phyloP scores from a whole-genome alignment of 169 alveolate species.

The Eimeria acervulina region DNA sequence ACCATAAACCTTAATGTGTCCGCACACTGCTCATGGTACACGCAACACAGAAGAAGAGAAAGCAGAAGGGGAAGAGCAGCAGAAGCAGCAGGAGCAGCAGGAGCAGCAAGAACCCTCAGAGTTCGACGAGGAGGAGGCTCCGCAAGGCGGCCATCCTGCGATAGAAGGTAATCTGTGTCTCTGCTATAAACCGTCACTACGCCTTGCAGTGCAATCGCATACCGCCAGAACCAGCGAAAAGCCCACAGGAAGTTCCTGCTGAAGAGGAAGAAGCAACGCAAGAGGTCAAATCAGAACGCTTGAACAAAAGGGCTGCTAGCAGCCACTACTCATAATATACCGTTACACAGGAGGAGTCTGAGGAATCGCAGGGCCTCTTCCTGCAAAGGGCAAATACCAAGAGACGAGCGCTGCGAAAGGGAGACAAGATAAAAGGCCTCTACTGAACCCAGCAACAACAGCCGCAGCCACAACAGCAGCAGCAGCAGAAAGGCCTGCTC shows the following conservation, averaged over 20 bases:
- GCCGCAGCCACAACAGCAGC: background rate
- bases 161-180: background rate
- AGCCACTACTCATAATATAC: background rate
- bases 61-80: background rate
- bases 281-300: background rate
- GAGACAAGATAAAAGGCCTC: background rate
- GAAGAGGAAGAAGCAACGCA: slow-evolving; percentile 28
- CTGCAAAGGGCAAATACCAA: background rate
- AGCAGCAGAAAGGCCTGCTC: background rate
- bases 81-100: background rate
- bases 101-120: background rate
- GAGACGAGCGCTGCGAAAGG: slow-evolving; percentile 9
- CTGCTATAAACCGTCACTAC: background rate
- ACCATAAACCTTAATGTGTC: background rate
- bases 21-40: background rate
- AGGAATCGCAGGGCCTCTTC: slow-evolving; percentile 43
- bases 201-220: background rate
- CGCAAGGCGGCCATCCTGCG: slow-evolving; percentile 7
- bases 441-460: background rate
- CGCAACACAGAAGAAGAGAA: background rate
- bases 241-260: background rate
- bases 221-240: background rate
- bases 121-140: background rate
- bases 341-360: background rate
- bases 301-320: background rate